Base-by-base conservation (phyloP, 2,329 filamentous ascomycete species). In the Fonsecaea nubica region DNA sequence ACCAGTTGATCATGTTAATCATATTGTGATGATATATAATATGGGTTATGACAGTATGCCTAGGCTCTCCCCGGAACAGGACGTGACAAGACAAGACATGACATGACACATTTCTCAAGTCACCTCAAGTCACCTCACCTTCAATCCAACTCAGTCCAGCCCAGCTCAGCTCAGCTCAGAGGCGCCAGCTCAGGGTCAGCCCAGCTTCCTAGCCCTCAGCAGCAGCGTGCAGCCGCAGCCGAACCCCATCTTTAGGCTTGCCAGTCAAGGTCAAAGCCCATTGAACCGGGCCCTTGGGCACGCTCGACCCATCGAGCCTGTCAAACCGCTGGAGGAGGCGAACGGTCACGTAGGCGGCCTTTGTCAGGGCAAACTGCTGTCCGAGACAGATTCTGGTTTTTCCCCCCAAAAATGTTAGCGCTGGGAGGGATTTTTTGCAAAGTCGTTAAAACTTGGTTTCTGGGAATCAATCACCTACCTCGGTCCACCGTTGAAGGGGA, bases 311-410 rank as follows among this genome's bases (percentile, higher is more conserved):
- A 55, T 60, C 58, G 58, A 60, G 36, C 58, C 25, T 30, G 58
- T 63, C 61, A n/a, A 57, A 66, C 6, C 50, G 32, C 42, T 94
- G 92, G 74, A 93, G 86, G 69, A 94, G 73, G 53, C 91, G 82
- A 21, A 89, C 88, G 65, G 92, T 83, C 7, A 90, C 87, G 75
- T 93, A 93, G 0, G 74, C 74, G 3, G 76, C 74, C 81, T 93
- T 90, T 0, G 90, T 92, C 50, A 93, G 79, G 12, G 91, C 92
- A 76, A 93, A 93, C 77, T 93, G 90, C 82, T 94, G 71, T 13
- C 71, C 71, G 2, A 72, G 42, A 63, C 71, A 72, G 35, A 69
- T 70, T 35, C 71, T 32, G 40, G 55, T 15, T 18, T 35, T 25
- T 42, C n/a, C 25, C 25, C 25, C 25, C 25, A 25, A 25, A 25